A percentile compares a stretch with the other conserved stretches of the same genome.
phyloP scores from a whole-genome alignment of 495 filamentous ascomycete species.

The Penicillium simplicissimum region DNA sequence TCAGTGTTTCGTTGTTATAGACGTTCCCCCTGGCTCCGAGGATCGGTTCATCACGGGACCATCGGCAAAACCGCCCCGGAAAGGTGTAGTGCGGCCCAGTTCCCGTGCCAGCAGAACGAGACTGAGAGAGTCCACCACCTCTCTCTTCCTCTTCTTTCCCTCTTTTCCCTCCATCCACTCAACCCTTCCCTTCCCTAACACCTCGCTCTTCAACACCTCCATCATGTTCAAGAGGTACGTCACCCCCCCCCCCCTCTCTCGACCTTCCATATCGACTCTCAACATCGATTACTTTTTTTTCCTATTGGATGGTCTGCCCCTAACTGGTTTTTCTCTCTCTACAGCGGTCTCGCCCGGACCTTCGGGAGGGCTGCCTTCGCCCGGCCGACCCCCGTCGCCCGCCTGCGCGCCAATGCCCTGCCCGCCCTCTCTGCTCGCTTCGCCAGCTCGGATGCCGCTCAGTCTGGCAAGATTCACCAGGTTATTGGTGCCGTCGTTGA shows the following conservation, averaged over 20 bases:
- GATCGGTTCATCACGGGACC: constrained; percentile 53
- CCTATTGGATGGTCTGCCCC: constrained; percentile 37
- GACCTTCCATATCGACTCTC: constrained; percentile 38
- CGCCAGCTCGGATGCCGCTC: constrained; percentile 64
- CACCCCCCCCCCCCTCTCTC: constrained; percentile 29
- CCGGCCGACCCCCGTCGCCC: constrained; percentile 65
- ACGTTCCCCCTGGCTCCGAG: neutral
- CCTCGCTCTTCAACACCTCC: constrained; percentile 56
- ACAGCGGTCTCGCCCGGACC: constrained; percentile 75
- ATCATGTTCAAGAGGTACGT: constrained; percentile 91
- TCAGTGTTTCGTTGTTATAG: neutral
- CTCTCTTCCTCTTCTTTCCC: constrained; percentile 41
- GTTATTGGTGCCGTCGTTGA: constrained; percentile 73
- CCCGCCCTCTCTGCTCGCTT: constrained; percentile 67
- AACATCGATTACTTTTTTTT: constrained; percentile 37
- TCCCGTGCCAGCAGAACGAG: constrained; percentile 26
- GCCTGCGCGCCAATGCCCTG: constrained; percentile 58
- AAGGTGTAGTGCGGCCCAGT: constrained; percentile 46
- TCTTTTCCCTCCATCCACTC: constrained; percentile 34
- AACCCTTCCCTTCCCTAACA: constrained; percentile 36
- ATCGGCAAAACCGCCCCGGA: constrained; percentile 54
- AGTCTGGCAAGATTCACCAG: constrained; percentile 84
- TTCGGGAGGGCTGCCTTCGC: constrained; percentile 76
- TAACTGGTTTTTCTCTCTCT: constrained; percentile 35
- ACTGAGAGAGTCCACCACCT: constrained; percentile 38